These are phyloP conservation scores for Mortierella sp. DNA, from an alignment of 371 early-diverging fungal species.

Conservation along the genomic window DNA sequence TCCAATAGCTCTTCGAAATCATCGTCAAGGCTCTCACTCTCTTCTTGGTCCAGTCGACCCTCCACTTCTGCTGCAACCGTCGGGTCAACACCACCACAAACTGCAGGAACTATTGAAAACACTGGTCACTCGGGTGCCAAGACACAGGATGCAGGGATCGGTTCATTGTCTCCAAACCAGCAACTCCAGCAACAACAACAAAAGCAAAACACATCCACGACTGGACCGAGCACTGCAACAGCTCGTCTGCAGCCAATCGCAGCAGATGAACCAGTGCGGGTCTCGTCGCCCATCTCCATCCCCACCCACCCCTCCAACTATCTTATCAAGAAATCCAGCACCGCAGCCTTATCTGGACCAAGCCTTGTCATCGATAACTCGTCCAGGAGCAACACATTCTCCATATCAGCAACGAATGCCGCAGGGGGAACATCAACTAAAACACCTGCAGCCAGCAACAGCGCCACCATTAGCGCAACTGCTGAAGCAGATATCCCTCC, in stretches of 20 bases:
- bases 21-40: constrained; percentile 16
- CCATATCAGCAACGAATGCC: neutral
- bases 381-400: neutral
- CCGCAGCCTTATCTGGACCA: constrained; percentile 9
- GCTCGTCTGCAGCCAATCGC: neutral
- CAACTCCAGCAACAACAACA: neutral
- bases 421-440: neutral
- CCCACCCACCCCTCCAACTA: constrained; percentile 45
- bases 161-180: neutral
- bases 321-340: constrained; percentile 32
- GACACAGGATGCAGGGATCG: neutral
- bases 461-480: neutral
- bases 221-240: neutral
- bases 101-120: neutral
- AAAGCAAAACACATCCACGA: neutral
- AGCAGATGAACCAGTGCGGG: neutral
- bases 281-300: constrained; percentile 36
- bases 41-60: neutral
- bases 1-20: constrained; percentile 19
- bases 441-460: constrained; percentile 1
- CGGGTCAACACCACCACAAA: neutral
- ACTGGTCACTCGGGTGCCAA: neutral
- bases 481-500: neutral
- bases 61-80: neutral
- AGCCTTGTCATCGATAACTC: neutral